A percentile compares a stretch with the other conserved stretches of the same genome.
Conservation (phyloP, 495 filamentous ascomycete genomes). For the Hypoxylon lenormandii region DNA sequence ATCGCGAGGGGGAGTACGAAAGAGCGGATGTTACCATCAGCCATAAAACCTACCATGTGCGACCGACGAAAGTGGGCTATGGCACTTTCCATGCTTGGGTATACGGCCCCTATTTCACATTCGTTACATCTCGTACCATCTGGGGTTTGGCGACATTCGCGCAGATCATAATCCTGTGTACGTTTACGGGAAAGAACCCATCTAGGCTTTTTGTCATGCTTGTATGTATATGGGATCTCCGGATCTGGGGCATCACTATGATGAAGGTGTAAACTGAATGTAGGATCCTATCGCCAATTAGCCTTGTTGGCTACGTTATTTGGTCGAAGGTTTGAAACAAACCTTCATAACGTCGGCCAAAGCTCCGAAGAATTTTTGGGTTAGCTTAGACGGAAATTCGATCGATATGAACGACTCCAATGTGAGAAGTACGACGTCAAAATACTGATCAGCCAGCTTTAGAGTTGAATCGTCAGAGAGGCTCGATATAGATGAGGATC, state of each 20-base stretch:
- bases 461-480: not conserved
- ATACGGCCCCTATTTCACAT: not conserved
- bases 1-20: not conserved
- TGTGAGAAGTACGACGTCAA: not conserved
- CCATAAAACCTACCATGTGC: not conserved
- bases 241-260: not conserved
- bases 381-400: not conserved
- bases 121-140: not conserved
- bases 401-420: not conserved
- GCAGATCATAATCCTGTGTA: not conserved
- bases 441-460: not conserved
- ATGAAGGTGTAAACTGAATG: not conserved
- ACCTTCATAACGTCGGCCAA: not conserved
- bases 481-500: not conserved
- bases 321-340: not conserved
- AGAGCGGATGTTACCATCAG: not conserved
- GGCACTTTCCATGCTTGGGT: not conserved
- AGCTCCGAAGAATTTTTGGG: not conserved
- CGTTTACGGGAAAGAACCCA: not conserved
- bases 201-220: not conserved
- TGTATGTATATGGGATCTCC: not conserved
- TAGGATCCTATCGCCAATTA: not conserved
- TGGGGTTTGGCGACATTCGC: not conserved
- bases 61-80: not conserved
- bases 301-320: not conserved